These are phyloP conservation scores for Trypanosoma congolense DNA, from an alignment of 208 protist species.

Conservation along the genomic window DNA sequence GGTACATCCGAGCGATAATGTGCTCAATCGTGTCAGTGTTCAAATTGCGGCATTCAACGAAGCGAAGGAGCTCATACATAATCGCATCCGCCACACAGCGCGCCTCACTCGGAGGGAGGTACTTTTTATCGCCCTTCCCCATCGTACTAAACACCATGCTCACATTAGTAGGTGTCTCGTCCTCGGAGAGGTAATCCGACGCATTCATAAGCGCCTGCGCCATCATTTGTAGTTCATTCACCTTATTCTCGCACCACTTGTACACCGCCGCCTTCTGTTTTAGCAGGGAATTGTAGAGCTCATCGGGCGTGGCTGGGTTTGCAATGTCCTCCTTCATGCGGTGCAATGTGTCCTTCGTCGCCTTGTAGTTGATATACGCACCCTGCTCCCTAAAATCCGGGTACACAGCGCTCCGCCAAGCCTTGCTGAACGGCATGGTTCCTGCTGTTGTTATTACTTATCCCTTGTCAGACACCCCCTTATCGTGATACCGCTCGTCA, in stretches of 20 bases:
- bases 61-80: conserved; percentile 74
- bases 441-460: not conserved
- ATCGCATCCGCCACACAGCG: conserved; percentile 65
- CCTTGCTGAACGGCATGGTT: conserved; percentile 80
- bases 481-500: not conserved
- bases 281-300: conserved; percentile 67
- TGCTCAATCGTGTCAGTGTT: conserved; percentile 86
- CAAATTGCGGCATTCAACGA: conserved; percentile 78
- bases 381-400: conserved; percentile 74
- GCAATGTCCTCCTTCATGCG: conserved; percentile 85
- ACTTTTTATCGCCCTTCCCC: conserved; percentile 13
- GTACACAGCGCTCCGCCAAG: conserved; percentile 80
- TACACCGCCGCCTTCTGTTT: conserved; percentile 68
- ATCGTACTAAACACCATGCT: conserved; percentile 34
- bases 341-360: conserved; percentile 78
- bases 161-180: conserved; percentile 34
- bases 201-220: conserved; percentile 51
- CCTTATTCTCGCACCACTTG: conserved; percentile 66
- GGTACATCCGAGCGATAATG: conserved; percentile 84
- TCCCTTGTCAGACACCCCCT: no score
- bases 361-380: conserved; percentile 86
- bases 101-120: conserved; percentile 50
- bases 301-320: conserved; percentile 72
- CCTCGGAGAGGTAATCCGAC: conserved; percentile 46
- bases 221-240: conserved; percentile 51